A percentile compares a stretch with the other conserved stretches of the same genome.
Evolutionary conservation across 2,329 filamentous ascomycete genomes (phyloP).

Genomic region (Zymoseptoria crescenta): DNA sequence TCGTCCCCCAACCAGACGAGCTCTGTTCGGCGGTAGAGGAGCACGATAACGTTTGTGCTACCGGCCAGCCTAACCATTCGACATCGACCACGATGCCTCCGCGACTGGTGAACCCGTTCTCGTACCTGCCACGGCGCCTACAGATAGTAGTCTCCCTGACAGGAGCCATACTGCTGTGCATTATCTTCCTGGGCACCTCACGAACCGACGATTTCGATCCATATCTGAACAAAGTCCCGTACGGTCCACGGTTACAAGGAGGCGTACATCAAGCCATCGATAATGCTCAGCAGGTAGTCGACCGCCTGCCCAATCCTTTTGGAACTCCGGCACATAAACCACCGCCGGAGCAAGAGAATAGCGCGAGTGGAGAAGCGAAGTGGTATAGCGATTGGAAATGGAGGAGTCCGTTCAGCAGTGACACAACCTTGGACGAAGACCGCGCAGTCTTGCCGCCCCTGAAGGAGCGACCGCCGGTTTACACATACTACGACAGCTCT

Average conservation of each 20-base stretch:
- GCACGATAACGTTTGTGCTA: not conserved
- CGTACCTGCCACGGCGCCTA: constrained; percentile 39
- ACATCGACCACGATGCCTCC: not conserved
- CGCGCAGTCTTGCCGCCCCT: constrained; percentile 76
- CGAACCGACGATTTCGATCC: constrained; percentile 21
- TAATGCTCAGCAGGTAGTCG: constrained; percentile 33
- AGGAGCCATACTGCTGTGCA: constrained; percentile 32
- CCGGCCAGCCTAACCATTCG: not conserved
- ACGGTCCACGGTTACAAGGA: constrained; percentile 32
- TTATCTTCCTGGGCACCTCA: constrained; percentile 29
- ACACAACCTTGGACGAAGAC: constrained; percentile 70
- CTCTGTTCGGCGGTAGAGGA: not conserved
- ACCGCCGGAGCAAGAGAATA: constrained; percentile 66
- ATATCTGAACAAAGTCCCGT: constrained; percentile 26
- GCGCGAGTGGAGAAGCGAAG: constrained; percentile 65
- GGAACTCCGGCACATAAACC: constrained; percentile 62
- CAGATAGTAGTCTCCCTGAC: constrained; percentile 37
- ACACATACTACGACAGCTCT: constrained; percentile 80
- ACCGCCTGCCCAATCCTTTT: constrained; percentile 48
- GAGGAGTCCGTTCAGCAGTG: constrained; percentile 81
- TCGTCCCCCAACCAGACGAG: not conserved
- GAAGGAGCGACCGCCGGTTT: constrained; percentile 62
- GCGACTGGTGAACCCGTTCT: constrained; percentile 28
- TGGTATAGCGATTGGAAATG: constrained; percentile 91
- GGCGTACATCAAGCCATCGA: constrained; percentile 31